Conservation (phyloP, 192 early-diverging fungal species). For the Phycomyces blakesleeanus region DNA sequence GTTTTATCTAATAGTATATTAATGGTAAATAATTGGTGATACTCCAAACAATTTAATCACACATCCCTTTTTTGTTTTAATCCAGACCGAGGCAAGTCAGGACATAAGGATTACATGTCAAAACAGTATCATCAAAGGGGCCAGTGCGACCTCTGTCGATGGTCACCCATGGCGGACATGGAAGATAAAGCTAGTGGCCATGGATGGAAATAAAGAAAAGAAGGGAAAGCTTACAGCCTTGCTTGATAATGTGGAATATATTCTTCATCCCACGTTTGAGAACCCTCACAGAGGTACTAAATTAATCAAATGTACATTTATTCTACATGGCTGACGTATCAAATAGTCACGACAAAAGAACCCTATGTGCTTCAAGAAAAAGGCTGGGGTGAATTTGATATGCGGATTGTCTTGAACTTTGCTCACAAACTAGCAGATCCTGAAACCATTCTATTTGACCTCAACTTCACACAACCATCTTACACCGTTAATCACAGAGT, state of each 20-base stretch:
- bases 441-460: slow-evolving; percentile 42
- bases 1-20: too few species aligned
- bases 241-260: slow-evolving; percentile 46
- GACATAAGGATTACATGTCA: slow-evolving; percentile 25
- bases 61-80: not conserved
- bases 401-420: slow-evolving; percentile 50
- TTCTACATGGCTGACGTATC: not conserved
- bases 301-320: not conserved
- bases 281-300: slow-evolving; percentile 40
- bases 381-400: slow-evolving; percentile 63
- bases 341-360: slow-evolving; percentile 41
- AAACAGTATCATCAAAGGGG: slow-evolving; percentile 11
- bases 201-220: slow-evolving; percentile 38
- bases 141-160: not conserved
- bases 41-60: too few species aligned
- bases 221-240: slow-evolving; percentile 29
- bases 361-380: slow-evolving; percentile 51
- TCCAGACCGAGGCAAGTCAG: slow-evolving; percentile 16
- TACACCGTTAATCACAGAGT: slow-evolving; percentile 43
- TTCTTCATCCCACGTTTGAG: slow-evolving; percentile 48
- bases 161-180: slow-evolving; percentile 43
- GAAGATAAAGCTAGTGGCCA: slow-evolving; percentile 42
- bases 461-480: slow-evolving; percentile 45
- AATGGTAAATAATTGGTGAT: too few species aligned
- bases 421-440: slow-evolving; percentile 38